Evolutionary conservation across 208 protist genomes (phyloP), one percentile per base, ranked within the genome.

Genomic region (Crithidia fasciculata): DNA sequence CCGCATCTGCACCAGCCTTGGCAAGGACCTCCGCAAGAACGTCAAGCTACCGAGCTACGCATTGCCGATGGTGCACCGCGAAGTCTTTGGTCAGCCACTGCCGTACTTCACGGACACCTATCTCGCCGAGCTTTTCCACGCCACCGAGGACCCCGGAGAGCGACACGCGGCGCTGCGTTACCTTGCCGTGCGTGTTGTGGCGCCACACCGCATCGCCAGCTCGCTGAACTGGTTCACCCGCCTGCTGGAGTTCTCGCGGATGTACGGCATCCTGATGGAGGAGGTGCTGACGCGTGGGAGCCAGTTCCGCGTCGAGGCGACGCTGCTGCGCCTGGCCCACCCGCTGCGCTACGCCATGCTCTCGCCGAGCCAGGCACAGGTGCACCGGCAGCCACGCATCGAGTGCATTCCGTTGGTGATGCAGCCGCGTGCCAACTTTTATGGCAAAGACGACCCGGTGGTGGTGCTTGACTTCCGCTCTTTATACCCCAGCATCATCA

Each of bases 401-500:
- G 80, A 90, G 70, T 85, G 83, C 45, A 88, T 95, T 52, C 91
- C 94, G 44, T 80, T 97, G 19, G 81, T 97, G 13, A 80, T 97
- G 82, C 77, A 95, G 69, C 94, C 94, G 8, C 60, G 67, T 18
- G 84, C 76, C 50, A 85, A 81, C 43, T 84, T 93, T 63, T 95
- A 96, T 78, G 52, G 78, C 16, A 47, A 19, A 43, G 64, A 82
- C 19, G 91, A 96, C 69, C 98, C 98, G 4, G 94, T 99, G 62
- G 89, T 99, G 13, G 99, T 99, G 15, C 88, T 99, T 0, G 99
- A 99, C 91, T 99, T 99, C 80, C 93, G 98, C 13, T 99, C 97
- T 56, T 90, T 99, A 53, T 99, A 99, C 92, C 99, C 99, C 5
- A 99, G 98, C 62, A 99, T 99, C 80, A 99, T 99, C 89, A 99